Evolutionary conservation across 306 rosid genomes (phyloP).

Genomic region (Cucurbita pepo): DNA sequence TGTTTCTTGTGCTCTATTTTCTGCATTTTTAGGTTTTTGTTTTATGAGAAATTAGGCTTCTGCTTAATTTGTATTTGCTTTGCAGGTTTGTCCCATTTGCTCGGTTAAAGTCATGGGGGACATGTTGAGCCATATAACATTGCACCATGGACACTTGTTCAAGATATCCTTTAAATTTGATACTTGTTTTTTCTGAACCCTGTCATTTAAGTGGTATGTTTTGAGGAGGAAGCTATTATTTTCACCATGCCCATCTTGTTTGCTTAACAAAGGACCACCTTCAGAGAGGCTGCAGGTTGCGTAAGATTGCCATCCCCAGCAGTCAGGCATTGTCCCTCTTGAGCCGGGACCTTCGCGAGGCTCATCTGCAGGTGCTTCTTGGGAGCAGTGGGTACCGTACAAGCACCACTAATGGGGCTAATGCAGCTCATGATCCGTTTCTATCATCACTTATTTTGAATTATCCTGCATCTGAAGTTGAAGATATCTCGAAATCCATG

Average conservation of each 20-base stretch:
- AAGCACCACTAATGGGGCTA: slow-evolving; percentile 32
- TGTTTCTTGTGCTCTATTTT: background rate
- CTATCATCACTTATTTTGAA: slow-evolving; percentile 77
- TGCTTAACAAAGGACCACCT: slow-evolving; percentile 52
- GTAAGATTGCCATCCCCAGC: slow-evolving; percentile 74
- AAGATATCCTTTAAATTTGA: slow-evolving; percentile 65
- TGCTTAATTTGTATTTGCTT: slow-evolving; percentile 5
- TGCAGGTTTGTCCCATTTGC: slow-evolving; percentile 94
- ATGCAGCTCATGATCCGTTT: slow-evolving; percentile 67
- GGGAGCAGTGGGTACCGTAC: slow-evolving; percentile 58
- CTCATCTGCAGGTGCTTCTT: slow-evolving; percentile 90
- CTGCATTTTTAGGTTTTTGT: background rate
- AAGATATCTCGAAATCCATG: slow-evolving; percentile 82
- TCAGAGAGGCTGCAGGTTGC: slow-evolving; percentile 79
- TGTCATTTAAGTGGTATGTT: background rate
- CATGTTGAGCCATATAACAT: slow-evolving; percentile 79
- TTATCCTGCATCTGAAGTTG: slow-evolving; percentile 71
- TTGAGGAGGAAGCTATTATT: background rate
- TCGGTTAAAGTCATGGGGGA: slow-evolving; percentile 76
- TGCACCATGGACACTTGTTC: slow-evolving; percentile 84
- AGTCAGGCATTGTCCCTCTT: slow-evolving; percentile 59
- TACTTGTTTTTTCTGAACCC: background rate
- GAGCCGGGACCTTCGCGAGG: slow-evolving; percentile 95
- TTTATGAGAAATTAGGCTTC: background rate
- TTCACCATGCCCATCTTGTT: background rate